These are phyloP conservation scores for Ophiocordyceps robertsii DNA, from an alignment of 2,329 filamentous ascomycete genomes.

Conservation along the genomic window DNA sequence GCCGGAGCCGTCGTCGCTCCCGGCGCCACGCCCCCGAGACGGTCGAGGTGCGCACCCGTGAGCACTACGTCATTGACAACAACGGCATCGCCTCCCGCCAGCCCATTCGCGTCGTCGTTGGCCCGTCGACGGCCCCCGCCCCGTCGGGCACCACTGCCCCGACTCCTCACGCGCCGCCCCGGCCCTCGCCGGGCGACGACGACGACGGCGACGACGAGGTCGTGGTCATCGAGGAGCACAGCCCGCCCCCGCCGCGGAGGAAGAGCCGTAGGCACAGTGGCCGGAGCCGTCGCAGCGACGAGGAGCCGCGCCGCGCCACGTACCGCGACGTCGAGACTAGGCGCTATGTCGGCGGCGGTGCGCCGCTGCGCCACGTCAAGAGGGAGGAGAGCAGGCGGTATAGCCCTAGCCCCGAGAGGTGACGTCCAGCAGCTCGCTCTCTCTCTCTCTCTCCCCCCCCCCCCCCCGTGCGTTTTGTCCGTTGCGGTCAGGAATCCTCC, in stretches of 20 bases:
- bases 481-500: too few species aligned
- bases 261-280: constrained; percentile 9
- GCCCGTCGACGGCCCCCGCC: constrained; percentile 16
- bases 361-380: background rate
- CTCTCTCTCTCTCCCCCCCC: background rate
- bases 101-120: constrained; percentile 11
- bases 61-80: constrained; percentile 4
- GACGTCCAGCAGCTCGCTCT: background rate
- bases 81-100: background rate
- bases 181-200: constrained; percentile 1
- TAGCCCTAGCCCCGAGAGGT: constrained; percentile 3
- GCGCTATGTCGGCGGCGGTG: background rate
- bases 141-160: too few species aligned
- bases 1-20: constrained; percentile 2
- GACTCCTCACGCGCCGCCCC: constrained; percentile 5
- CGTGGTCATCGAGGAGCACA: constrained; percentile 20
- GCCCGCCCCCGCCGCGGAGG: constrained; percentile 6
- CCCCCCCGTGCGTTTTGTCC: too few species aligned
- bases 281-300: background rate
- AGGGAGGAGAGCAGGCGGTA: constrained; percentile 7
- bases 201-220: constrained; percentile 24
- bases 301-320: background rate
- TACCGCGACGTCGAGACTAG: background rate
- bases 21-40: constrained; percentile 12
- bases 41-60: constrained; percentile 14